A percentile compares a stretch with the other conserved stretches of the same genome.
Evolutionary conservation across 2,329 filamentous ascomycete genomes (phyloP).

Genomic region (Talaromyces piceae): DNA sequence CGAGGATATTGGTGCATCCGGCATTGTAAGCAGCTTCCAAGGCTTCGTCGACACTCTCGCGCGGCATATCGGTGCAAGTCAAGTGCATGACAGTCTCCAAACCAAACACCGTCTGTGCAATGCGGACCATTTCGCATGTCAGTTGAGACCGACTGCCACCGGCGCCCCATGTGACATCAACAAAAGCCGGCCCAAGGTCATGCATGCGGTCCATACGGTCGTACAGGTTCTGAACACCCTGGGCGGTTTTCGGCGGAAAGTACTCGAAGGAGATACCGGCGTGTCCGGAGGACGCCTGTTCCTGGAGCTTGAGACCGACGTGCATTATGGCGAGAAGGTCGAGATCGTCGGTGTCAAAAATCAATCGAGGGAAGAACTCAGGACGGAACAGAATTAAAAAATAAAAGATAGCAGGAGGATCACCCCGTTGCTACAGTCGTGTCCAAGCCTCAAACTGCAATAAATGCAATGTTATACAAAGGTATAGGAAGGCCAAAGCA

Average conservation of each 20-base stretch:
- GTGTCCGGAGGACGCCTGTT: conserved; percentile 68
- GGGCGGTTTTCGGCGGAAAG: conserved; percentile 87
- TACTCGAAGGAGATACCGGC: conserved; percentile 98
- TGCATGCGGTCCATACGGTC: conserved; percentile 99
- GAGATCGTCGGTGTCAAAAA: not conserved
- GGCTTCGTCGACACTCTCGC: conserved; percentile 82
- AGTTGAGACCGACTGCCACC: conserved; percentile 84
- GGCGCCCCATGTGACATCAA: conserved; percentile 97
- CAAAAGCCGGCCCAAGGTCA: conserved; percentile 84
- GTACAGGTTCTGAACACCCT: conserved; percentile 96
- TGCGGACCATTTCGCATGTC: conserved; percentile 95
- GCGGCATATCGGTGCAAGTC: conserved; percentile 97
- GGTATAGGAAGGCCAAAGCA: not conserved
- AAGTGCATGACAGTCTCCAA: conserved; percentile 99
- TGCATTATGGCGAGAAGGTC: conserved; percentile 58
- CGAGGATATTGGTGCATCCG: conserved; percentile 95
- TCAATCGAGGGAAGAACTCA: not conserved
- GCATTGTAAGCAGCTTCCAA: conserved; percentile 83
- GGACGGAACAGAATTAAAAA: not conserved
- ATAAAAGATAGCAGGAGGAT: too few species aligned
- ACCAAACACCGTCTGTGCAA: conserved; percentile 90
- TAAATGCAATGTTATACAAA: not conserved
- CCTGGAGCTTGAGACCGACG: conserved; percentile 82
- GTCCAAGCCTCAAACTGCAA: not conserved
- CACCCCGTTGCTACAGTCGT: not conserved